Evolutionary conservation across 2,329 filamentous ascomycete genomes (phyloP).

Genomic region (Penicillium digitatum): DNA sequence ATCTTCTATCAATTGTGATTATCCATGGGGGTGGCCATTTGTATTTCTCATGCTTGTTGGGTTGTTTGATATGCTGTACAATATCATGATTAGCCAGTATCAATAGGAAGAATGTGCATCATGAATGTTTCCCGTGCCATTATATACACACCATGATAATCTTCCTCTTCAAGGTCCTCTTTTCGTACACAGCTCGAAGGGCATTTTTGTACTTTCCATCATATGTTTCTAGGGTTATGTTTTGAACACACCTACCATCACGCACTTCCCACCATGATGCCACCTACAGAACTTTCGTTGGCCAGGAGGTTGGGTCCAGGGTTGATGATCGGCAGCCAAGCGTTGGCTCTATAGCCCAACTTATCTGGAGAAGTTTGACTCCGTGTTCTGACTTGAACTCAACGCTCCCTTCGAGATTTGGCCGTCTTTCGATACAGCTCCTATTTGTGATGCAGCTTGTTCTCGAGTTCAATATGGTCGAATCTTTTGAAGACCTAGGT

Average conservation of each 20-base stretch:
- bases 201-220: not conserved
- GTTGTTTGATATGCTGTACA: slow-evolving; percentile 8
- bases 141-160: too few species aligned
- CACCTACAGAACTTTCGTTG: not conserved
- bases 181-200: not conserved
- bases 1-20: not conserved
- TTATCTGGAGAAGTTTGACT: not conserved
- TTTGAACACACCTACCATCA: too few species aligned
- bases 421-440: not conserved
- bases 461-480: not conserved
- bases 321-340: not conserved
- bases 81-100: slow-evolving; percentile 11
- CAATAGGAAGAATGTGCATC: slow-evolving; percentile 1
- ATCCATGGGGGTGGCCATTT: not conserved
- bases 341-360: not conserved
- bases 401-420: not conserved
- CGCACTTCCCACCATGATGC: not conserved
- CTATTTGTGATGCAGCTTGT: not conserved
- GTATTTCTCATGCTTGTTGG: slow-evolving; percentile 1
- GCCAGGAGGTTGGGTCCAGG: not conserved
- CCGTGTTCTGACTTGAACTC: not conserved
- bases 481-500: not conserved
- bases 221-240: too few species aligned
- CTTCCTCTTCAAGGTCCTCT: not conserved
- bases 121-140: not conserved